phyloP scores from a whole-genome alignment of 2,329 filamentous ascomycete genomes.

The Dactylonectria estremocensis region DNA sequence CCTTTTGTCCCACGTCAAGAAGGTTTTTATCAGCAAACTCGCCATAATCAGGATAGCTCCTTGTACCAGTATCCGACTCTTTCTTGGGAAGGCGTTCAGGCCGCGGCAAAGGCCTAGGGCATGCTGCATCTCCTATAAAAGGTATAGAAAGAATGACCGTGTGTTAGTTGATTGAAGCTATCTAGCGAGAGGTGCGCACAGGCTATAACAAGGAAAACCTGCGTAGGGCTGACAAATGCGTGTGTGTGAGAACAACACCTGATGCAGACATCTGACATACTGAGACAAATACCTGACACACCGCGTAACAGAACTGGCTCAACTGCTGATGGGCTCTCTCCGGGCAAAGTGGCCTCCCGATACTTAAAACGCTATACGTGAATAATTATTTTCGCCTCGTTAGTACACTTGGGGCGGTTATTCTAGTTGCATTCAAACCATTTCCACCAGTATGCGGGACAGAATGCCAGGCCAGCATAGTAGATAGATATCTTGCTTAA shows the following conservation, averaged over 20 bases:
- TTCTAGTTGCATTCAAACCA: constrained; percentile 25
- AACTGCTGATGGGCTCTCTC: not conserved
- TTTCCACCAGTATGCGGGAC: constrained; percentile 24
- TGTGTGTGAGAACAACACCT: no score
- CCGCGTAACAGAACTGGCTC: constrained; percentile 5
- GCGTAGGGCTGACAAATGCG: no score
- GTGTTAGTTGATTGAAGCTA: no score
- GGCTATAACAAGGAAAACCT: no score
- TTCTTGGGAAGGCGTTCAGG: constrained; percentile 13
- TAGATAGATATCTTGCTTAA: constrained; percentile 24
- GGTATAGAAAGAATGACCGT: no score
- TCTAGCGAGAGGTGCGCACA: no score
- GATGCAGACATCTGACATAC: no score
- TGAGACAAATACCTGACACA: no score
- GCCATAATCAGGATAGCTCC: constrained; percentile 10
- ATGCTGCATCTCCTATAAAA: constrained; percentile 26
- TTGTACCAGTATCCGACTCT: not conserved
- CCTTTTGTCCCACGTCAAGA: constrained; percentile 27
- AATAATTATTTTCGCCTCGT: constrained; percentile 20
- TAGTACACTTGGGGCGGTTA: constrained; percentile 3
- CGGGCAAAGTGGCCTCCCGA: constrained; percentile 2
- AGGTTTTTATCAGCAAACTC: constrained; percentile 26
- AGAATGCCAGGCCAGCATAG: constrained; percentile 19
- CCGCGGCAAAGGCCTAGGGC: constrained; percentile 22
- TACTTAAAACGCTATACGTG: not conserved